Percentiles rank a stretch among this genome's conserved stretches.
phyloP scores from a whole-genome alignment of 2,329 filamentous ascomycete species.

The Capronia epimyces region DNA sequence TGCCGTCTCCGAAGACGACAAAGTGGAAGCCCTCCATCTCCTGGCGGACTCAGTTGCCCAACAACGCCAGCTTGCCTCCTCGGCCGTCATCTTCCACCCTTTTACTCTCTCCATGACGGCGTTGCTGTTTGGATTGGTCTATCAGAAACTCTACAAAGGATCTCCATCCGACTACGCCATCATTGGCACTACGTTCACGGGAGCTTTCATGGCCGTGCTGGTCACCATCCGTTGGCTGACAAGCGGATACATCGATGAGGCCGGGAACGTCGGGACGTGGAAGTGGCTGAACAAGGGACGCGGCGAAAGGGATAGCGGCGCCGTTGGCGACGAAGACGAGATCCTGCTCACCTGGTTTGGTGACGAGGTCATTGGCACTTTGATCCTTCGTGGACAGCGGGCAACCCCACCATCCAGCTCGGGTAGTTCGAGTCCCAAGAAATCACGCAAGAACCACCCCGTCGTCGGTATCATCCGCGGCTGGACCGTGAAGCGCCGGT shows the following conservation, averaged over 20 bases:
- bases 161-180: constrained; percentile 49
- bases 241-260: constrained; percentile 57
- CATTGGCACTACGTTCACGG: constrained; percentile 54
- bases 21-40: constrained; percentile 63
- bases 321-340: constrained; percentile 48
- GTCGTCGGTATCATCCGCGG: constrained; percentile 54
- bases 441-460: constrained; percentile 17
- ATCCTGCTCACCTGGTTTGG: constrained; percentile 64
- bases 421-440: constrained; percentile 12
- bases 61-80: constrained; percentile 65
- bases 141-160: constrained; percentile 36
- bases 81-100: constrained; percentile 59
- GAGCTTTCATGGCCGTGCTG: constrained; percentile 59
- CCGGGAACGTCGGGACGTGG: constrained; percentile 55
- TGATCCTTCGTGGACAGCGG: constrained; percentile 50
- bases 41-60: constrained; percentile 78
- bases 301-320: constrained; percentile 31
- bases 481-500: constrained; percentile 70
- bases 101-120: constrained; percentile 41
- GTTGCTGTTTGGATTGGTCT: constrained; percentile 37
- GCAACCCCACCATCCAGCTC: constrained; percentile 1
- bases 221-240: constrained; percentile 57
- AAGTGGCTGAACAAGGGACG: constrained; percentile 53
- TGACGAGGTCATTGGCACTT: constrained; percentile 62
- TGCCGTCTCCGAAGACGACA: constrained; percentile 49